Evolutionary conservation across 352 stramenopile genomes (phyloP).

Genomic region (Pelagophyceae sp.): DNA sequence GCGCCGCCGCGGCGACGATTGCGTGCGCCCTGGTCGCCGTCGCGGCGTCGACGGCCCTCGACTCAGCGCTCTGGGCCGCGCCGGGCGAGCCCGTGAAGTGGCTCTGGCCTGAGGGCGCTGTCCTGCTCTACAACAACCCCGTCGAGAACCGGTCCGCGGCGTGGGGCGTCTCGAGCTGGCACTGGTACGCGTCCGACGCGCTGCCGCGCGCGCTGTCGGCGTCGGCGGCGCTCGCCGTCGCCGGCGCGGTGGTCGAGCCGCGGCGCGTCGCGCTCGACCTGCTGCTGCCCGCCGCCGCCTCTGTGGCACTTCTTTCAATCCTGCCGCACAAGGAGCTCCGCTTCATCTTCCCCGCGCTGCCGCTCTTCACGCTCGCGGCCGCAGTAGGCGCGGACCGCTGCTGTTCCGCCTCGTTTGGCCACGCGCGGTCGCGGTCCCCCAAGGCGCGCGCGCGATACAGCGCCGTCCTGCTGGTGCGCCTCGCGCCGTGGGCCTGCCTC

Average conservation of each 20-base stretch:
- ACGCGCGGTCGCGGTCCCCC: conserved; percentile 33
- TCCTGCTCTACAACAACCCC: conserved; percentile 92
- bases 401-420: too few species aligned
- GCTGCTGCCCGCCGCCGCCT: conserved; percentile 47
- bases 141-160: conserved; percentile 91
- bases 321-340: conserved; percentile 96
- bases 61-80: conserved; percentile 80
- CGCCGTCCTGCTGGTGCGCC: conserved; percentile 28
- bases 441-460: conserved; percentile 30
- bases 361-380: conserved; percentile 84
- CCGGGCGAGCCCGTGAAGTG: conserved; percentile 48
- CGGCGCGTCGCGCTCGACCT: conserved; percentile 39
- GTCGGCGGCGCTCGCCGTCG: conserved; percentile 62
- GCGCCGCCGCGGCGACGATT: background rate
- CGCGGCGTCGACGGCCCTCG: conserved; percentile 67
- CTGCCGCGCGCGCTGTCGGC: conserved; percentile 78
- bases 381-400: conserved; percentile 60
- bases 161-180: conserved; percentile 84
- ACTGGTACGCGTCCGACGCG: conserved; percentile 91
- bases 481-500: conserved; percentile 38
- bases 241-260: conserved; percentile 40
- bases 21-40: conserved; percentile 51
- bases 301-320: conserved; percentile 85
- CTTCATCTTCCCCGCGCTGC: conserved; percentile 92
- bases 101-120: conserved; percentile 94